Evolutionary conservation across 2,329 filamentous ascomycete species (phyloP), one percentile per base, ranked within the genome.

Genomic region (Ophiostoma tasmaniense): DNA sequence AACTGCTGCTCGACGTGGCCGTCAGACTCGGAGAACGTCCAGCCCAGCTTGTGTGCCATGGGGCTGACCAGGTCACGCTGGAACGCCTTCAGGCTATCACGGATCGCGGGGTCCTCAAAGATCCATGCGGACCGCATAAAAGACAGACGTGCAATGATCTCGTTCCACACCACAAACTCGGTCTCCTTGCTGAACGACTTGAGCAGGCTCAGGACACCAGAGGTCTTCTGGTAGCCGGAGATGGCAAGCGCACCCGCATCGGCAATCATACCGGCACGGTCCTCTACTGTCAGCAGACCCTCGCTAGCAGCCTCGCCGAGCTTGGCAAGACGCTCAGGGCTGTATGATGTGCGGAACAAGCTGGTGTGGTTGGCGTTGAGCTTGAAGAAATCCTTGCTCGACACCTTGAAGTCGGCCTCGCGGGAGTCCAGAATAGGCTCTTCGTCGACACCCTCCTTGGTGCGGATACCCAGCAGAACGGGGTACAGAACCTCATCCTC

Each of bases 81-180:
- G 84, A 97, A 97, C 17, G 87, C 84, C 80, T 93, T 91, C 61
- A 98, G 83, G 5, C 90, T 91, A 72, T 93, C 87, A 73, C 87
- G 89, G 66, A 88, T 81, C 52, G 87, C 83, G 71, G 89, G 79
- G 70, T 96, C 90, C 78, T 97, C 92, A 73, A 96, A 96, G 65
- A 94, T 83, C 93, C 93, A 98, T 8, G 94, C 91, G 67, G 86
- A 86, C 73, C 93, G 90, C 45, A 98, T 85, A n/a, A 88, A 84
- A 30, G 86, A 87, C 70, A 97, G 85, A 64, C 93, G 89, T 64
- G 90, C 85, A 66, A 93, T 85, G 70, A 98, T 91, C 78, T 97
- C 93, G 73, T 92, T 93, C 94, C 94, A 98, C 2, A 98, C 94
- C 52, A 97, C 91, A 73, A 93, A 97, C 75, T 96, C 91, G 0